Base-by-base conservation (phyloP, 768 basidiomycete genomes). In the Mycena alexandri region DNA sequence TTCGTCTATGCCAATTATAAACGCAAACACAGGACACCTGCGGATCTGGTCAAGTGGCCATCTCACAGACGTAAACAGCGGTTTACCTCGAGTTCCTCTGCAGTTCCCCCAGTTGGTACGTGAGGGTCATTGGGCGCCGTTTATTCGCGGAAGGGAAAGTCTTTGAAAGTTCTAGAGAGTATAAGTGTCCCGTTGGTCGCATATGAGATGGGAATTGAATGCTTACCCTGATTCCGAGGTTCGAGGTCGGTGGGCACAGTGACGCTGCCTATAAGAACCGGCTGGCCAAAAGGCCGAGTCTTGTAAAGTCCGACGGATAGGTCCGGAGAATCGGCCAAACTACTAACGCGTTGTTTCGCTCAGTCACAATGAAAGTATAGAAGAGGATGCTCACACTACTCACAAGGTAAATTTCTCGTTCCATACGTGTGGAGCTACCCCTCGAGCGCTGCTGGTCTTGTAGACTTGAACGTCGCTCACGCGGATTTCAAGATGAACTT, bases 1-100 rank as follows among this genome's bases (percentile, higher is more conserved):
- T 41, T 64, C n/a, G 14, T 68, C 63, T 33, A 68, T 68, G 1
- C 67, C 67, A 55, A 68, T 48, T 16, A 68, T 64, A 8, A 68
- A 50, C 8, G 62, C 67, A 50, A 68, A 68, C 13, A 68, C 51
- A 1, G 57, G 58, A 41, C 62, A 68, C 24, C 58, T 61, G 44
- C 8, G 5, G 22, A 25, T 22, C 38, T 33, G n/a, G 34, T 51
- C 11, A 6, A 56, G 25, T 53, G 11, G 5, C 9, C 19, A 19
- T 43, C 22, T 46, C 19, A 5, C 19, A 2, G 6, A 47, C 34
- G 3, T 44, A 56, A n/a, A 13, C 16, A 1, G 7, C 22, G 12
- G 19, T 14, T 54, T 33, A 67, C 56, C 38, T 59, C 33, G 33
- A 33, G 50, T 53, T 52, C 7, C 21, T 22, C 29, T 24, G 50